These are phyloP conservation scores for Ceratobasidium sp. DNA, from an alignment of 1,284 basidiomycete genomes.

Conservation along the genomic window DNA sequence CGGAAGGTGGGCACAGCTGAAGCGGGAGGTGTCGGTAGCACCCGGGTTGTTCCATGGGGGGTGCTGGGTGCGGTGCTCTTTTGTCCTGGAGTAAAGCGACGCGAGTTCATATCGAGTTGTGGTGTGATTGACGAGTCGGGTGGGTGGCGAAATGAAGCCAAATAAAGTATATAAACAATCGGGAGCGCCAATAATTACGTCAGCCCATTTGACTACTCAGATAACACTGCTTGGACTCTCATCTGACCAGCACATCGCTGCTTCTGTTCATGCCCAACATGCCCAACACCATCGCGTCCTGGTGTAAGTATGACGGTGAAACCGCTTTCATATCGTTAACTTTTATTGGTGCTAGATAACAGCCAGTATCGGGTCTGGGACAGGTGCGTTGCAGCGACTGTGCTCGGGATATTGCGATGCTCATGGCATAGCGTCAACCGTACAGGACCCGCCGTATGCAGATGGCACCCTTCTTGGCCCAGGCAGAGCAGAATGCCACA, in stretches of 20 bases:
- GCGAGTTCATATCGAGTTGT: not conserved
- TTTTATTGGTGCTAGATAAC: not conserved
- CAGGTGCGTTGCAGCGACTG: not conserved
- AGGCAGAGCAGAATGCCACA: conserved; percentile 56
- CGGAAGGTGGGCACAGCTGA: conserved; percentile 2
- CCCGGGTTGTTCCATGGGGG: not conserved
- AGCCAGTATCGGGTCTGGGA: conserved; percentile 34
- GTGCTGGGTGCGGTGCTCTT: not conserved
- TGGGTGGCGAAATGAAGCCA: not conserved
- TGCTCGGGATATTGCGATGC: not conserved
- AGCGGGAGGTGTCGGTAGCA: conserved; percentile 19
- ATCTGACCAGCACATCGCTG: not conserved
- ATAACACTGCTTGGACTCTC: not conserved
- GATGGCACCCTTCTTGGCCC: conserved; percentile 58
- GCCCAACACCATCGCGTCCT: conserved; percentile 13
- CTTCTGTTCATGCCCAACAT: not conserved
- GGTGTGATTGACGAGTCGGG: not conserved
- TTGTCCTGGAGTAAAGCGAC: conserved; percentile 2
- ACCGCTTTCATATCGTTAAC: not conserved
- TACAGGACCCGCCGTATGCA: conserved; percentile 56
- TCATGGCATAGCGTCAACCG: conserved; percentile 57
- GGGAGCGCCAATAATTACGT: not conserved
- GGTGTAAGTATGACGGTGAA: conserved; percentile 1
- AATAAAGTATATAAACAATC: too few species aligned
- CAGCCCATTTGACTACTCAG: not conserved